phyloP scores from a whole-genome alignment of 2,329 filamentous ascomycete species.

The Fusarium tuaranense region DNA sequence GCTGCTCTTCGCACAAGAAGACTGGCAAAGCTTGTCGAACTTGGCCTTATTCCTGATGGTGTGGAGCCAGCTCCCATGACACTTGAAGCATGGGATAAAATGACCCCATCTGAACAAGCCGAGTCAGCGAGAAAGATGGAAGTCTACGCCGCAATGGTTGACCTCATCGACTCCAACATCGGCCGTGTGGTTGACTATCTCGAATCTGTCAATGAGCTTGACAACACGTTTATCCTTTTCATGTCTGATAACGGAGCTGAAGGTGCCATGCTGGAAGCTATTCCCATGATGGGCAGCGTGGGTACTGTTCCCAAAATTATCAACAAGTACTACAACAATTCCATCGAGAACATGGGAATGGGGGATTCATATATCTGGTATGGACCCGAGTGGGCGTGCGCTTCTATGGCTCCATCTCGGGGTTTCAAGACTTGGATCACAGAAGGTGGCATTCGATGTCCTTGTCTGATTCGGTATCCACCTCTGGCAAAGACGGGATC shows the following conservation, averaged over 20 bases:
- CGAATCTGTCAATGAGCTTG: background rate
- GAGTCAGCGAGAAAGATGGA: constrained; percentile 48
- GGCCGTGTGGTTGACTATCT: background rate
- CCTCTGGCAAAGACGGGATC: constrained; percentile 47
- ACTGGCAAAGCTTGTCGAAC: background rate
- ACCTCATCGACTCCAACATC: constrained; percentile 55
- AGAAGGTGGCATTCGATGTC: constrained; percentile 42
- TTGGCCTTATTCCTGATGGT: background rate
- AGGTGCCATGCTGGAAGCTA: constrained; percentile 67
- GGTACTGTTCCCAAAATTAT: constrained; percentile 32
- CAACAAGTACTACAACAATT: constrained; percentile 59
- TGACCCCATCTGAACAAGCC: constrained; percentile 14
- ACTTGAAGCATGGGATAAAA: constrained; percentile 53
- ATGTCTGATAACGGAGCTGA: constrained; percentile 55
- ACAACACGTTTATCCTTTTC: constrained; percentile 48
- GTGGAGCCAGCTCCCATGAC: constrained; percentile 48
- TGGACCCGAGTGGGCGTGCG: constrained; percentile 65
- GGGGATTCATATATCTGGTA: constrained; percentile 71
- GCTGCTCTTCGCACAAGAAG: background rate
- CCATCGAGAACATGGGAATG: constrained; percentile 67
- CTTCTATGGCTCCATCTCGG: constrained; percentile 51
- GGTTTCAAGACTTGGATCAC: constrained; percentile 51
- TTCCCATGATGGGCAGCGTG: constrained; percentile 56
- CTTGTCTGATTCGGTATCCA: constrained; percentile 44
- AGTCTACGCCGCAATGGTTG: constrained; percentile 68